A percentile compares a stretch with the other conserved stretches of the same genome.
Evolutionary conservation across 257 asterid genomes (phyloP).

Genomic region (Hygrophila difformis): DNA sequence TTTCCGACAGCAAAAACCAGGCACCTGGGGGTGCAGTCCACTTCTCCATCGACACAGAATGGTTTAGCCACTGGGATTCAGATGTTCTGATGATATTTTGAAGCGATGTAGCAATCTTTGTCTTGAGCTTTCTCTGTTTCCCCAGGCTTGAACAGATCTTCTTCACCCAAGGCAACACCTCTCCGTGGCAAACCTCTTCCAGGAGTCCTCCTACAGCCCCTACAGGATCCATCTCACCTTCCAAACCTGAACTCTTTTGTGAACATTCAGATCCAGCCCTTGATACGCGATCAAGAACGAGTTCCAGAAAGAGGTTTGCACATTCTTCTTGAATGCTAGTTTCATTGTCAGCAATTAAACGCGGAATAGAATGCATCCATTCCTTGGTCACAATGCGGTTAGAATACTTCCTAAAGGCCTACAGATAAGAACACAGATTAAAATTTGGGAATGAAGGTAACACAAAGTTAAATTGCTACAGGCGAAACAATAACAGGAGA

Average conservation of each 20-base stretch:
- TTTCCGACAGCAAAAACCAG: constrained; percentile 90
- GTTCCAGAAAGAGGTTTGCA: constrained; percentile 71
- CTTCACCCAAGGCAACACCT: constrained; percentile 88
- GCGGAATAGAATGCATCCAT: constrained; percentile 89
- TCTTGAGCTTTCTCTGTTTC: constrained; percentile 66
- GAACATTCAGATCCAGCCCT: constrained; percentile 34
- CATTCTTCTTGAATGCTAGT: constrained; percentile 97
- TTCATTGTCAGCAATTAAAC: constrained; percentile 72
- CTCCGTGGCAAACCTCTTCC: constrained; percentile 65
- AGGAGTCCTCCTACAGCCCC: constrained; percentile 42
- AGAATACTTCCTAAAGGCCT: constrained; percentile 73
- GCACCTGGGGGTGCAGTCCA: constrained; percentile 97
- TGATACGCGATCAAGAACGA: constrained; percentile 61
- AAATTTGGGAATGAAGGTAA: constrained; percentile 10
- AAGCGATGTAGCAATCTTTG: constrained; percentile 54
- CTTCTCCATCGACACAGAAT: constrained; percentile 51
- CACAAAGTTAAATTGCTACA: neutral
- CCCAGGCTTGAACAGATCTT: constrained; percentile 84
- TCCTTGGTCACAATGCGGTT: constrained; percentile 48
- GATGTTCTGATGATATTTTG: constrained; percentile 63
- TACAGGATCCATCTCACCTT: constrained; percentile 31
- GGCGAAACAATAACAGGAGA: constrained; percentile 3
- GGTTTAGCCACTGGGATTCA: constrained; percentile 55
- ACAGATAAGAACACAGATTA: constrained; percentile 14
- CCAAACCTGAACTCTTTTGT: constrained; percentile 18